These are phyloP conservation scores for Pleurotus cornucopiae DNA, from an alignment of 768 basidiomycete genomes.

Conservation along the genomic window DNA sequence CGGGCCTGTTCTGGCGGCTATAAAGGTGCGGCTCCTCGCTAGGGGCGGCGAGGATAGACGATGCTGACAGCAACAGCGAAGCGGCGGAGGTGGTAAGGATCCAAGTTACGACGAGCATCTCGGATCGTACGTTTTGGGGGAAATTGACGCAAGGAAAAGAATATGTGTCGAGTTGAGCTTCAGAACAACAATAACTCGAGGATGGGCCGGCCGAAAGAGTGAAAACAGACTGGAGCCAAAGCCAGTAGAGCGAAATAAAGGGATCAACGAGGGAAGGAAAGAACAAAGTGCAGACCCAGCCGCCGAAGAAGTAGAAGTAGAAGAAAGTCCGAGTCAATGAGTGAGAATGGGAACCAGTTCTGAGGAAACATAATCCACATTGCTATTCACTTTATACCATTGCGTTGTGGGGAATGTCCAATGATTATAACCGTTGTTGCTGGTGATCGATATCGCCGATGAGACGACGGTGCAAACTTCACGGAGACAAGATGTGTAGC, in stretches of 20 bases:
- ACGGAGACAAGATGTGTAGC: too few relatives aligned
- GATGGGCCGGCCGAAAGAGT: background rate
- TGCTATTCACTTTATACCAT: background rate
- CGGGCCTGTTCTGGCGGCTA: slow-evolving; percentile 1
- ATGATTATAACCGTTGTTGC: background rate
- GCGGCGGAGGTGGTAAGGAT: background rate
- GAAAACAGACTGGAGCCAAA: background rate
- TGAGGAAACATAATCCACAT: background rate
- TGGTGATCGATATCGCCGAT: background rate
- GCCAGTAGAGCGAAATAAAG: background rate
- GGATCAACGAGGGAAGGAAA: background rate
- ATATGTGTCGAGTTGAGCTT: background rate
- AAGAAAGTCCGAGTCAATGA: background rate
- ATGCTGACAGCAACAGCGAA: background rate
- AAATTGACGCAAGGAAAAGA: background rate
- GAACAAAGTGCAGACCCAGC: background rate
- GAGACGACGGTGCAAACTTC: background rate
- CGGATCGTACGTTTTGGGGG: background rate
- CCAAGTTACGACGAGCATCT: background rate
- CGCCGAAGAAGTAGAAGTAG: background rate
- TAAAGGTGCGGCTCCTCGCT: background rate
- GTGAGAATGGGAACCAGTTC: background rate
- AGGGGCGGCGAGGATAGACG: background rate
- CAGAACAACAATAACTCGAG: background rate
- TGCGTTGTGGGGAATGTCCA: background rate